Evolutionary conservation across 2,329 filamentous ascomycete genomes (phyloP).

Genomic region (Mycosphaerella sp.): DNA sequence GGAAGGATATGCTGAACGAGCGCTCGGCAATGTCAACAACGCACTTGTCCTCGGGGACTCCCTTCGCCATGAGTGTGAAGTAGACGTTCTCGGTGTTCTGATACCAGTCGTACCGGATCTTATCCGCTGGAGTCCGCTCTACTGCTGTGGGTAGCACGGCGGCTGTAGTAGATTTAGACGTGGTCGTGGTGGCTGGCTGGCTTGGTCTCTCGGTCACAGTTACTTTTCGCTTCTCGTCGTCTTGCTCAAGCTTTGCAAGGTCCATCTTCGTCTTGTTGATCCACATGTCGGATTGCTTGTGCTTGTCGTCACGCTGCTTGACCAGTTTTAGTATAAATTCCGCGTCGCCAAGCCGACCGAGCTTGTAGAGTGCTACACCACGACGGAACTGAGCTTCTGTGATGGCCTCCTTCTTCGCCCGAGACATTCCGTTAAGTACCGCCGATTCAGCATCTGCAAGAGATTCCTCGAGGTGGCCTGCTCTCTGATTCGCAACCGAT

Average conservation of each 20-base stretch:
- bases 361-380: constrained; percentile 64
- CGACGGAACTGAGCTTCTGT: constrained; percentile 76
- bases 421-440: constrained; percentile 60
- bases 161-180: not conserved
- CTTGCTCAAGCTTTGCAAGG: constrained; percentile 45
- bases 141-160: not conserved
- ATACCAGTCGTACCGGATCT: constrained; percentile 65
- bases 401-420: constrained; percentile 69
- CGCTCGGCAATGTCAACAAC: constrained; percentile 45
- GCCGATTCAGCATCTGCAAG: constrained; percentile 46
- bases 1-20: constrained; percentile 55
- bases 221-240: constrained; percentile 43
- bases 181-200: constrained; percentile 22
- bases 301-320: constrained; percentile 48
- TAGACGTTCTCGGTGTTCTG: constrained; percentile 56
- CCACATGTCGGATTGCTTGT: constrained; percentile 54
- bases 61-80: constrained; percentile 61
- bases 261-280: constrained; percentile 50
- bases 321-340: constrained; percentile 60
- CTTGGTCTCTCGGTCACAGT: constrained; percentile 51
- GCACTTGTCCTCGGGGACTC: constrained; percentile 53
- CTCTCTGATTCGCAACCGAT: constrained; percentile 68
- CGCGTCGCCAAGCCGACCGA: constrained; percentile 68
- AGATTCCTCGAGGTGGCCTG: constrained; percentile 42
- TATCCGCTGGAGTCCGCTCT: constrained; percentile 46